Base-by-base conservation (phyloP, 495 filamentous ascomycete genomes). In the Hypoxylon subgilvum region DNA sequence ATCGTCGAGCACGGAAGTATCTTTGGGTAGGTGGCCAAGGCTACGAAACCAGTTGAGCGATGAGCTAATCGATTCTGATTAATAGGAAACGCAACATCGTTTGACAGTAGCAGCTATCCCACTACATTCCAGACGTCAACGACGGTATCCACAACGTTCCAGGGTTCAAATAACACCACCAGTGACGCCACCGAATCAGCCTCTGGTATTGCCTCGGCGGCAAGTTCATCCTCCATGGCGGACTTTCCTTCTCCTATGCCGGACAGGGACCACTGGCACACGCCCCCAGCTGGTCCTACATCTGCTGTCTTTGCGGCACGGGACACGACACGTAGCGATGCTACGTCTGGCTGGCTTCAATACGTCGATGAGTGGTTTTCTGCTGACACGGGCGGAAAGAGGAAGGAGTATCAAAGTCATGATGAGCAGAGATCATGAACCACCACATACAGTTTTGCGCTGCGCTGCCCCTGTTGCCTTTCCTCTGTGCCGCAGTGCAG, bases 111-210 rank as follows among this genome's bases (percentile, higher is more conserved):
- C 6, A 40, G 39, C 14, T 21, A 40, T 13, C 67, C 65, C 10
- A 68, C 61, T n/a, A 70, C 67, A 16, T 65, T 70, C 53, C 39
- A 44, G 23, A 70, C 67, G 1, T 70, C 65, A 28, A 69, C 54
- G 14, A 63, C 54, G 30, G 18, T 50, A 23, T 40, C 46, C 12
- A 28, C 56, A 46, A 38, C 63, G 31, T 39, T n/a, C 52, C 48
- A 30, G 1, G 13, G 5, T 46, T 57, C 3, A 67, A n/a, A n/a
- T n/a, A n/a, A 67, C 30, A 59, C 13, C 14, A 67, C 51, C n/a
- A 38, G 28, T 36, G 21, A 17, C 14, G 9, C 23, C 13, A 43
- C 22, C n/a, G 44, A 25, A 14, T 12, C 14, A 10, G 14, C 44
- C 21, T 48, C 57, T 18, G 30, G 16, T 4, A 25, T 44, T 17